Base-by-base conservation (phyloP, 1,284 basidiomycete genomes). In the Pseudomicrostroma phylloplanum region DNA sequence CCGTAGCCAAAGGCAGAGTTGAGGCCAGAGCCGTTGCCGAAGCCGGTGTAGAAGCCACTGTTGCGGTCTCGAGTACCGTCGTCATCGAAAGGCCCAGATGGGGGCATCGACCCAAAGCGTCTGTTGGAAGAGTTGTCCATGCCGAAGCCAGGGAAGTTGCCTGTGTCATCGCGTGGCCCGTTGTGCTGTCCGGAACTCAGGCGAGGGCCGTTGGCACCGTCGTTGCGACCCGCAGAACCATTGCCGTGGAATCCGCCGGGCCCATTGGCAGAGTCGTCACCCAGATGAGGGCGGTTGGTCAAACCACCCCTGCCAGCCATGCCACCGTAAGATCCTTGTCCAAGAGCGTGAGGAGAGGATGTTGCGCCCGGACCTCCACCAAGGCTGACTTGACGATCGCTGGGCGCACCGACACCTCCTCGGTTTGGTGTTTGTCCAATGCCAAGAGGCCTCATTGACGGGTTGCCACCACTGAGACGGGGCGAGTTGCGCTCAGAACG, bases 1-100 rank as follows among this genome's bases (percentile, higher is more conserved):
- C 85, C 70, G 55, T 82, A 81, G 40, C 71, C 67, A 26, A 56
- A 56, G 6, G 55, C 55, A 19, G 41, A 56, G 41, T 40, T 41
- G 23, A 43, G 15, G 13, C 36, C 55, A 13, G 23, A 39, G n/a
- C 55, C 41, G 55, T 43, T 56, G 55, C 66, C 68, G 58, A 74
- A 74, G 1, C 71, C 72, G 15, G 71, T 69, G 56, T 71, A 74
- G 66, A 67, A 73, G 58, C 69, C 71, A 17, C 71, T 73, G 46
- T 62, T 58, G 30, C 30, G 30, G 25, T 69, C 67, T 39, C 69
- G 69, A 42, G 6, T 48, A 6, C 43, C 43, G 15, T 48, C 43
- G 15, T 48, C 43, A 21, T 48, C 43, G 12, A 48, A 48, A 21
- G 43, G 43, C 9, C 30, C 30, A 48, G 43, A 17, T 6, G 43